Evolutionary conservation across 2,329 filamentous ascomycete genomes (phyloP), one percentile per base, ranked within the genome.

Genomic region (Penicillium verrucosum): DNA sequence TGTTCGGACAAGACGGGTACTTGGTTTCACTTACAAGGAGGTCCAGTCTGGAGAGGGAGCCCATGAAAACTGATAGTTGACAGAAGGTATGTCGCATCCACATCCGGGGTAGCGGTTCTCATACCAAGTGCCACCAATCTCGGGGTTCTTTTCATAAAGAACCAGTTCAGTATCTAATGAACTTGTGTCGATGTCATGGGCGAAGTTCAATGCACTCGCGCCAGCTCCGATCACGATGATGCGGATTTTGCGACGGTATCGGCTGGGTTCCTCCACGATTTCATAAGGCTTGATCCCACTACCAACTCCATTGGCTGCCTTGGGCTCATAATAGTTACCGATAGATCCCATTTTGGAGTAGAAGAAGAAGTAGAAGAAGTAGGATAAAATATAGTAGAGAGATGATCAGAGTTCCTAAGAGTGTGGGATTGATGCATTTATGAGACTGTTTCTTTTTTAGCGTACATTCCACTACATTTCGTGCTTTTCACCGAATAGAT

Each of bases 101-200:
- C 69, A 71, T 8, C 70, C 70, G 2, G 70, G 69, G 51, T 72
- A 72, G 30, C 63, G 59, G 56, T 72, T 73, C 34, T 72, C 70
- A 11, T 66, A 63, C 73, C 73, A 75, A 32, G 72, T 70, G n/a
- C 71, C 73, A 5, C 72, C 73, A 50, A 75, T 61, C 38, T 71
- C 68, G n/a, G 68, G 59, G 44, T 75, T 75, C 64, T 70, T 70
- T 32, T 71, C 69, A 40, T 70, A 72, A 23, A 62, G 54, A 18
- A 61, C 62, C 42, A 68, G 59, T 25, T 64, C 64, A 8, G 58
- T 60, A 44, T 61, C 60, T 54, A 57, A 32, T 18, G 47, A 2
- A 34, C 53, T 56, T 18, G 48, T 57, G 25, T 61, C 59, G n/a
- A 61, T 43, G 3, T 63, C 59, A 34, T 60, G 60, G 1, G 57